A percentile compares a stretch with the other conserved stretches of the same genome.
Evolutionary conservation across 352 stramenopile species (phyloP).

Genomic region (Phytophthora macrochlamydospora): DNA sequence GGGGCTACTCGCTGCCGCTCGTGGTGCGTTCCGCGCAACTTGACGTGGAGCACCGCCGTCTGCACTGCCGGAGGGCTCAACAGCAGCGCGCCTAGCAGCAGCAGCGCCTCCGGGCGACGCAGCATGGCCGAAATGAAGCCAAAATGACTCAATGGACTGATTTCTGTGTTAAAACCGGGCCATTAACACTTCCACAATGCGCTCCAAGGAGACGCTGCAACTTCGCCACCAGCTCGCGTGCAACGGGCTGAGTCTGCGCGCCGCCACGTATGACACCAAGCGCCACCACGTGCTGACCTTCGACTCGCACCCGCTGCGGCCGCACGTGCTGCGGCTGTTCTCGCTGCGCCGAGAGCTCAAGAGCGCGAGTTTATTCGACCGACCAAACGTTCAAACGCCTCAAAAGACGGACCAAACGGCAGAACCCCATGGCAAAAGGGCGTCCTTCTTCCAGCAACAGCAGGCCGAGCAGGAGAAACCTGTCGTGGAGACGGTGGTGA

Average conservation of each 20-base stretch:
- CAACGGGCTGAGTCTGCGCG: slow-evolving; percentile 56
- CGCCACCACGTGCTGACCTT: slow-evolving; percentile 79
- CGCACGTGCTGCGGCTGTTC: slow-evolving; percentile 69
- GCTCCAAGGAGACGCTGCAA: slow-evolving; percentile 63
- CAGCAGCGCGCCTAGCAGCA: too few species aligned
- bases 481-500: slow-evolving; percentile 12
- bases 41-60: too few species aligned
- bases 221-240: slow-evolving; percentile 75
- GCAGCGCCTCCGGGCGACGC: too few species aligned
- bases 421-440: slow-evolving; percentile 1
- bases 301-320: slow-evolving; percentile 43
- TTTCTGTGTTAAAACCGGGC: not conserved
- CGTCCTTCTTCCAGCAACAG: slow-evolving; percentile 25
- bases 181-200: slow-evolving; percentile 10
- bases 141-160: too few species aligned
- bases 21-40: too few species aligned
- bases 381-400: slow-evolving; percentile 6
- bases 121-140: too few species aligned
- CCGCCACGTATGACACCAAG: slow-evolving; percentile 61
- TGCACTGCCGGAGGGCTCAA: too few species aligned
- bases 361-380: slow-evolving; percentile 51
- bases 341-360: slow-evolving; percentile 78
- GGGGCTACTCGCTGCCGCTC: too few species aligned
- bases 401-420: not conserved
- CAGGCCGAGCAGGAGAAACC: slow-evolving; percentile 11